Percentiles rank a stretch among this genome's conserved stretches.
Evolutionary conservation across 2,329 filamentous ascomycete genomes (phyloP).

Genomic region (Fusarium vanettenii): DNA sequence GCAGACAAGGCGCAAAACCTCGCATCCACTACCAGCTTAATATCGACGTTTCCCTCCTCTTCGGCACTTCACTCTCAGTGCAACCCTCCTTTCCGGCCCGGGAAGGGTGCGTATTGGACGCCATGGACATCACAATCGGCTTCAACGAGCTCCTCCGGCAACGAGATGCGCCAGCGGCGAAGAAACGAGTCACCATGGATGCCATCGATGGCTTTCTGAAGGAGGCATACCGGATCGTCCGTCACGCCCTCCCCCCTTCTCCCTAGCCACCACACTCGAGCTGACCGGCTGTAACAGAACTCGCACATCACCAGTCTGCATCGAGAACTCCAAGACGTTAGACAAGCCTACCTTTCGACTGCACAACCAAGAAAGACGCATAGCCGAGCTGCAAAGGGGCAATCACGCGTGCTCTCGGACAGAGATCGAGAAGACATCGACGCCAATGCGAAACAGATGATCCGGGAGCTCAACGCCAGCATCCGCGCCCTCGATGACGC

Average conservation of each 20-base stretch:
- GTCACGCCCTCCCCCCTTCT: slow-evolving; percentile 45
- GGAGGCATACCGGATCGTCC: slow-evolving; percentile 92
- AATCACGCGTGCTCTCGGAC: slow-evolving; percentile 75
- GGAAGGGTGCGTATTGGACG: slow-evolving; percentile 23
- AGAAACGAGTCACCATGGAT: slow-evolving; percentile 56
- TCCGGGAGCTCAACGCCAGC: slow-evolving; percentile 85
- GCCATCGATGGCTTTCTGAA: slow-evolving; percentile 88
- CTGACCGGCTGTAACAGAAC: slow-evolving; percentile 67
- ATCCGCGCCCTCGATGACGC: slow-evolving; percentile 85
- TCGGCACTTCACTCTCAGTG: not conserved
- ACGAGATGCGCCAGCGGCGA: slow-evolving; percentile 63
- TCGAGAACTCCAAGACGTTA: slow-evolving; percentile 82
- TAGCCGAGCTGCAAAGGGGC: slow-evolving; percentile 58
- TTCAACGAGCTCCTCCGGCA: slow-evolving; percentile 76
- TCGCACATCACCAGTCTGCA: slow-evolving; percentile 85
- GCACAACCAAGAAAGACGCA: slow-evolving; percentile 71
- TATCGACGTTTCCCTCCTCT: not conserved
- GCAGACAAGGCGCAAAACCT: slow-evolving; percentile 20
- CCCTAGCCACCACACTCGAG: not conserved
- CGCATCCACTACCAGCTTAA: not conserved
- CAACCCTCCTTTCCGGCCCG: slow-evolving; percentile 14
- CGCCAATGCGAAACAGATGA: slow-evolving; percentile 83
- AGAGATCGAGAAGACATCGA: slow-evolving; percentile 88
- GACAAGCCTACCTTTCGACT: slow-evolving; percentile 91
- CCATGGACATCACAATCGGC: slow-evolving; percentile 73